Evolutionary conservation across 2,329 filamentous ascomycete genomes (phyloP), one percentile per base, ranked within the genome.

Genomic region (Aureobasidium sp.): DNA sequence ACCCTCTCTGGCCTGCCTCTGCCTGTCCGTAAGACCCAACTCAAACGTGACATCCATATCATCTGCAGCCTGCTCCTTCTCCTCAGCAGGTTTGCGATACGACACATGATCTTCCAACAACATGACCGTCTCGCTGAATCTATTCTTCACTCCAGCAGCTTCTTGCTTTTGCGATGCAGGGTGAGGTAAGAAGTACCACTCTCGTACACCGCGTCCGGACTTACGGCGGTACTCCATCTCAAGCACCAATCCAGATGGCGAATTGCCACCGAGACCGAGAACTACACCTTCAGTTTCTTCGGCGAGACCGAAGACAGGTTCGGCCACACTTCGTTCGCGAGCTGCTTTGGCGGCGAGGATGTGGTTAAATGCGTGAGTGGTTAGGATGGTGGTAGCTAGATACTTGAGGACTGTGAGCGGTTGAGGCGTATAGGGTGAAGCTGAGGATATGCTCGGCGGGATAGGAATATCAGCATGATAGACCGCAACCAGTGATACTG

Each of bases 201-300:
- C 93, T 9, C 82, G 76, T 17, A 96, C 87, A 0, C 87, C 85
- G 5, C 91, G 81, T 0, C 93, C 92, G 68, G 88, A 93, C 68
- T 91, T 88, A 61, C 93, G 81, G 12, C 94, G 82, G 68, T 96
- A 84, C 74, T 99, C 93, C 83, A 96, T 88, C 69, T 90, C 86
- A 7, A 97, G 73, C 0, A 96, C 89, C 0, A 93, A 72, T 0
- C 84, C 88, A 0, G 78, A 77, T 11, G 66, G 67, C 36, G 79
- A 80, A n/a, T 81, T 80, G 3, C 79, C 76, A 44, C 77, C 73
- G 61, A 90, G 77, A 2, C 89, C 88, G 52, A 92, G 78, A 0
- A 97, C 74, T 11, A 93, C 81, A 8, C 93, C 93, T 73, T 96
- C 91, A 17, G 85, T 81, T 34, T 85, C 86, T 73, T 94, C 89